Evolutionary conservation across 495 filamentous ascomycete species (phyloP), one percentile per base, ranked within the genome.

Genomic region (Annulohypoxylon moriforme): DNA sequence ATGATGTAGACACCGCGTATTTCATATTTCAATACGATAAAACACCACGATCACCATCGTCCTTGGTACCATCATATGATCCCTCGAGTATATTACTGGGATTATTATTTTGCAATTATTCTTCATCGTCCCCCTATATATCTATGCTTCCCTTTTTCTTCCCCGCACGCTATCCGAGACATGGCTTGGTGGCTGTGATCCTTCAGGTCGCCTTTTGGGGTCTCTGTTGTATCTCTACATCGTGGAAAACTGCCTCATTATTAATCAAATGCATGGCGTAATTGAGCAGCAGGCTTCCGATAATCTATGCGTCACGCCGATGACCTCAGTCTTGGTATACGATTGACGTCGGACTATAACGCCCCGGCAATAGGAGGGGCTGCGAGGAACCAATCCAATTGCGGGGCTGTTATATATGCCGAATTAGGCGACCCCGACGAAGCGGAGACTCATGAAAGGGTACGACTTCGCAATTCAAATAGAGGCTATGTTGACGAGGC

Each of bases 381-480:
- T n/a, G 7, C 31, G n/a, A 6, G 33, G 27, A 7, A 7, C 50
- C 50, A 34, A 34, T 31, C 49, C 14, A 31, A 16, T 53, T 11
- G 50, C 29, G 29, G 50, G 50, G 52, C 50, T 53, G 66, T 4
- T 61, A 46, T 4, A 57, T 27, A 34, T 68, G 40, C 66, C 58
- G 16, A 62, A 49, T 10, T 11, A 24, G 64, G 64, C 5, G 24
- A 53, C 20, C 55, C 57, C 64, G 64, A 61, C 34, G 27, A 9
- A 47, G 66, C 58, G 47, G 67, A 52, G 52, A 47, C 29, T 7
- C 2, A 33, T 27, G 18, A 44, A 18, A 25, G 50, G 40, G 14
- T 36, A 47, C 18, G 38, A 57, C 25, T 34, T 64, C 31, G 31
- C 31, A 52, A 24, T 59, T 60, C 20, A 49, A 65, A 27, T 18